phyloP scores from a whole-genome alignment of 331 rosid genomes.

The Pyracantha coccinea region DNA sequence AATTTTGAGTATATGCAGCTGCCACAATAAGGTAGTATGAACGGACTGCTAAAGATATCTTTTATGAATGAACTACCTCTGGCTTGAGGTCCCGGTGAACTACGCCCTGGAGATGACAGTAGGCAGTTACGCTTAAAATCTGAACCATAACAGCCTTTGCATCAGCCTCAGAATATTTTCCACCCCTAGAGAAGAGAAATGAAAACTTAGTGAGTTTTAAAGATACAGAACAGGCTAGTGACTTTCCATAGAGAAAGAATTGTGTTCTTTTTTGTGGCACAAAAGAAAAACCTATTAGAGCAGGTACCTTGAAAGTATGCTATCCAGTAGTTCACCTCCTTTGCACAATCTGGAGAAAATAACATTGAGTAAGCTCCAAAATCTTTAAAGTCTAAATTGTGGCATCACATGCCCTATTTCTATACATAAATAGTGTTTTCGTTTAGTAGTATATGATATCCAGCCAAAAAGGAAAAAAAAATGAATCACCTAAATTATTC shows the following conservation, averaged over 20 bases:
- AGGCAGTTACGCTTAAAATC: conserved; percentile 66
- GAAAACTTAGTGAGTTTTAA: conserved; percentile 8
- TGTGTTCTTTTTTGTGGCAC: conserved; percentile 2
- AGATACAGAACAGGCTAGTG: conserved; percentile 3
- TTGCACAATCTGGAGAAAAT: conserved; percentile 62
- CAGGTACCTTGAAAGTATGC: conserved; percentile 75
- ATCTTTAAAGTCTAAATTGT: not conserved
- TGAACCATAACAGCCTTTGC: conserved; percentile 74
- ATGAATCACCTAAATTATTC: not conserved
- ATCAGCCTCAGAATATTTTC: conserved; percentile 78
- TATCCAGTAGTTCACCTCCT: conserved; percentile 85
- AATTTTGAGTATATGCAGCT: not conserved
- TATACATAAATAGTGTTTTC: not conserved
- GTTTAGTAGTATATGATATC: not conserved
- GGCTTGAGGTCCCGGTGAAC: conserved; percentile 93
- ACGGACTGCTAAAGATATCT: not conserved
- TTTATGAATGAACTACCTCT: conserved; percentile 47
- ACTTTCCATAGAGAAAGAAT: conserved; percentile 7
- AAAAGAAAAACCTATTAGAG: conserved; percentile 6
- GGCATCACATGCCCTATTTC: not conserved
- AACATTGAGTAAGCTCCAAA: conserved; percentile 6
- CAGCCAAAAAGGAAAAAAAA: not conserved
- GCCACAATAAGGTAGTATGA: not conserved
- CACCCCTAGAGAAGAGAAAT: conserved; percentile 51
- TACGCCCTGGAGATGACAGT: conserved; percentile 85